These are phyloP conservation scores for Aspergillus steynii DNA, from an alignment of 495 filamentous ascomycete species.

Conservation along the genomic window DNA sequence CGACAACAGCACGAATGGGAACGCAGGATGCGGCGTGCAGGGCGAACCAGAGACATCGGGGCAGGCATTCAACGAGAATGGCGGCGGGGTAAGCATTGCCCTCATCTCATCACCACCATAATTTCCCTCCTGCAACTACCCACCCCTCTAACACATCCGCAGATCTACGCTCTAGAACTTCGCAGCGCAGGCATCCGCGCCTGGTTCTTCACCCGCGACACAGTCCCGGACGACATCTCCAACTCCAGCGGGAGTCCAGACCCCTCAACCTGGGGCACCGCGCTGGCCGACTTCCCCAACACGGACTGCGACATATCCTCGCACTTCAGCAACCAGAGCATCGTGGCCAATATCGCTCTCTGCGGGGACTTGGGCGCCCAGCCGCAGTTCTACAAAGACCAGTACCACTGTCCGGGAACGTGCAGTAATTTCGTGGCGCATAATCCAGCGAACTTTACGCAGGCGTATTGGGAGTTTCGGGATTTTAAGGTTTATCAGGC, in stretches of 20 bases:
- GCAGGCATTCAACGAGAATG: conserved; percentile 40
- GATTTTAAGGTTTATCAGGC: conserved; percentile 46
- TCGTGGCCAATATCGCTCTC: conserved; percentile 54
- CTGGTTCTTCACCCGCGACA: conserved; percentile 49
- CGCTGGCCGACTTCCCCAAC: conserved; percentile 52
- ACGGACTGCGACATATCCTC: conserved; percentile 48
- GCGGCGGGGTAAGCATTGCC: conserved; percentile 43
- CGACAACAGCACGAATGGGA: conserved; percentile 34
- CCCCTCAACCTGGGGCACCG: conserved; percentile 47
- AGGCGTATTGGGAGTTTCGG: conserved; percentile 54
- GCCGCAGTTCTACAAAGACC: conserved; percentile 35
- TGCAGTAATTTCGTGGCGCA: conserved; percentile 44
- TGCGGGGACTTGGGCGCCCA: conserved; percentile 44
- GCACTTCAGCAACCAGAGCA: conserved; percentile 53
- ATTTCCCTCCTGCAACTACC: not conserved
- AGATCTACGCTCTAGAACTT: conserved; percentile 49
- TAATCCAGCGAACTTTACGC: conserved; percentile 36
- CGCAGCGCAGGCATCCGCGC: conserved; percentile 47
- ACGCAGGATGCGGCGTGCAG: conserved; percentile 48
- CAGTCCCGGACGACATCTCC: conserved; percentile 41
- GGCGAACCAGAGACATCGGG: conserved; percentile 40
- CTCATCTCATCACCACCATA: not conserved
- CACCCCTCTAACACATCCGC: not conserved
- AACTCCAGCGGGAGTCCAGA: conserved; percentile 32
- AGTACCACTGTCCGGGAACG: conserved; percentile 43